Evolutionary conservation across 306 rosid species (phyloP), one percentile per base, ranked within the genome.

Genomic region (Casuarina cunninghamiana): DNA sequence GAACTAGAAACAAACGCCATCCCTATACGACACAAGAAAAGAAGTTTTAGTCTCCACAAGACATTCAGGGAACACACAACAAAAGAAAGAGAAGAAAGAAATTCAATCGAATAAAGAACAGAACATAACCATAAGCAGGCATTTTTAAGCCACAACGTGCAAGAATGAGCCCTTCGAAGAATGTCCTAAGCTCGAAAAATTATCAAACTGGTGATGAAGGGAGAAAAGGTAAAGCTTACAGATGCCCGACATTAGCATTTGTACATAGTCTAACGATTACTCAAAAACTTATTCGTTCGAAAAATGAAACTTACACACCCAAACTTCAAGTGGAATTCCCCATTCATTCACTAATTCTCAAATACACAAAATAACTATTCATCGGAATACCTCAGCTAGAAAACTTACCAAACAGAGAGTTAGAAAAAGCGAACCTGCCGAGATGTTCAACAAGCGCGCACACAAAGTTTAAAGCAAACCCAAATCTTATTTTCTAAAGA

Each of bases 1-100:
- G 78, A 48, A 12, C 8, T 71, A 63, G 83, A 84, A 83, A 75
- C 79, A 46, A 80, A 71, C 37, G 17, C 75, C 97, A 89, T 91
- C 78, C 79, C 68, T 67, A 60, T 44, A 50, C 44, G 49, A 72
- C 46, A 73, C n/a, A 15, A 19, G 43, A 69, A 69, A 77, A 73
- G 21, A 69, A 66, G 19, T n/a, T 44, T 44, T 44, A 68, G 72
- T 41, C 10, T 38, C 5, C 2, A 2, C 39, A 11, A 5, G 39
- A 42, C 17, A 17, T 19, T 21, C 17, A 19, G 37, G 16, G 15
- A 10, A 41, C 50, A 66, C 5, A 66, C 13, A 41, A 32, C 5
- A 63, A 38, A 65, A 38, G 15, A 43, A 7, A 4, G 13, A 62
- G 12, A 62, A 17, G 0, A n/a, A n/a, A 15, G 2, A 38, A 38